Evolutionary conservation across 495 filamentous ascomycete genomes (phyloP), one percentile per base, ranked within the genome.

Genomic region (Trichocladium antarcticum): DNA sequence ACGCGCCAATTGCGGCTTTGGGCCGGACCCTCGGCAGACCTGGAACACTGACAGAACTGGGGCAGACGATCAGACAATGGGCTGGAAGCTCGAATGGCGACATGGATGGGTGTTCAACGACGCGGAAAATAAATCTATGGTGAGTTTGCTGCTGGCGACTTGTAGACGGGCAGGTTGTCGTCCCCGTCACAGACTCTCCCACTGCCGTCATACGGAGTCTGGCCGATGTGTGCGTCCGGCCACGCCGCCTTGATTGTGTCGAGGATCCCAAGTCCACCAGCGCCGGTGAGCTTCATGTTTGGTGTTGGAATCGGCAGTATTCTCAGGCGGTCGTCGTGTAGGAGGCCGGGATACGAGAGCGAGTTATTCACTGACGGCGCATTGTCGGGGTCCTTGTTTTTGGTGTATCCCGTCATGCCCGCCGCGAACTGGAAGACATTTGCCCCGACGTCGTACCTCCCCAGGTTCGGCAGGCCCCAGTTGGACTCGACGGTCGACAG

Each of bases 381-480:
- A 24, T 79, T 76, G 17, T 69, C 68, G 3, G 77, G 71, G 37
- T 79, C 75, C 48, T 58, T 69, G 67, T 82, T 84, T 5, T 44
- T 79, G 7, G 42, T 50, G 57, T 81, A 82, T 35, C 75, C 76
- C 4, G 74, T 74, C 56, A 69, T 68, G 29, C 77, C 69, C 8
- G 79, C 76, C 16, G 82, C 76, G n/a, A 79, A 61, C 27, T 74
- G 57, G 47, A 84, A 78, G 16, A 85, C 68, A 49, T 86, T 86
- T 27, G 82, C 82, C 48, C 81, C 81, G 36, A 81, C 81, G 54
- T 86, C 82, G 68, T 80, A 85, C 55, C 82, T 72, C 10, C 82
- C 82, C 8, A 86, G 73, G 28, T 76, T 74, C 15, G 79, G 77
- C 29, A 85, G 68, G 12, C 66, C 78, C 80, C 80, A 85, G 69